phyloP scores from a whole-genome alignment of 108 stramenopile species.

The Pseudonitzschia multiseries region DNA sequence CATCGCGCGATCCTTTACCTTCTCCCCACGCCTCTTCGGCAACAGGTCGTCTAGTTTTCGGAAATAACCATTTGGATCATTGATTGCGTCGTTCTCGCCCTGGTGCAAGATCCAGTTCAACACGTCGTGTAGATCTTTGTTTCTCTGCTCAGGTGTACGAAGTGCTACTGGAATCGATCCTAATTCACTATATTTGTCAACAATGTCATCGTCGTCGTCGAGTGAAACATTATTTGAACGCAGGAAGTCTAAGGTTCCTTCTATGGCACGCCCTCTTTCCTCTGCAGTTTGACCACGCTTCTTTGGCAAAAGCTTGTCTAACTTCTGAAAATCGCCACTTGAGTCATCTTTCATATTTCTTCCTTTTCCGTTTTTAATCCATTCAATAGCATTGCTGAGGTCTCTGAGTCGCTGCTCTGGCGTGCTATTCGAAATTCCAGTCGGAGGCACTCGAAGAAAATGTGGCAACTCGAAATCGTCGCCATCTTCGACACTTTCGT shows the following conservation, averaged over 20 bases:
- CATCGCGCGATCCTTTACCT: slow-evolving; percentile 20
- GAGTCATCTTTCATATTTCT: slow-evolving; percentile 21
- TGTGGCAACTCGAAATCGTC: not conserved
- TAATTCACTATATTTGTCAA: slow-evolving; percentile 12
- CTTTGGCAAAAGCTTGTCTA: slow-evolving; percentile 32
- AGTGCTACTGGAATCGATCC: slow-evolving; percentile 22
- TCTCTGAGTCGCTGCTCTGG: slow-evolving; percentile 27
- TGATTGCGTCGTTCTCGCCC: not conserved
- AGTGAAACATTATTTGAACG: slow-evolving; percentile 8
- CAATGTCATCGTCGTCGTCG: slow-evolving; percentile 20
- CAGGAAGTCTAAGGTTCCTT: slow-evolving; percentile 22
- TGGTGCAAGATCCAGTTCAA: slow-evolving; percentile 19
- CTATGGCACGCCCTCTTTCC: slow-evolving; percentile 25
- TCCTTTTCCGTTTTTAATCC: slow-evolving; percentile 36
- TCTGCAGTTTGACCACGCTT: slow-evolving; percentile 26
- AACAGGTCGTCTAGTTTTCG: slow-evolving; percentile 25
- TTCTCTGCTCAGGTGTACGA: slow-evolving; percentile 26
- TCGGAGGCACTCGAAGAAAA: not conserved
- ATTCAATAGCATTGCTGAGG: slow-evolving; percentile 22
- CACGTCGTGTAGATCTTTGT: slow-evolving; percentile 16
- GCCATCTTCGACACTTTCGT: slow-evolving; percentile 1
- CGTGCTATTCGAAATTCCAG: slow-evolving; percentile 18
- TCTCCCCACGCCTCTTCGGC: slow-evolving; percentile 20
- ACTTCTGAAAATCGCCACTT: slow-evolving; percentile 24
- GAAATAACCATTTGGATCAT: slow-evolving; percentile 31